Evolutionary conservation across 2,329 filamentous ascomycete genomes (phyloP).

Genomic region (Diaporthe aspalathi): DNA sequence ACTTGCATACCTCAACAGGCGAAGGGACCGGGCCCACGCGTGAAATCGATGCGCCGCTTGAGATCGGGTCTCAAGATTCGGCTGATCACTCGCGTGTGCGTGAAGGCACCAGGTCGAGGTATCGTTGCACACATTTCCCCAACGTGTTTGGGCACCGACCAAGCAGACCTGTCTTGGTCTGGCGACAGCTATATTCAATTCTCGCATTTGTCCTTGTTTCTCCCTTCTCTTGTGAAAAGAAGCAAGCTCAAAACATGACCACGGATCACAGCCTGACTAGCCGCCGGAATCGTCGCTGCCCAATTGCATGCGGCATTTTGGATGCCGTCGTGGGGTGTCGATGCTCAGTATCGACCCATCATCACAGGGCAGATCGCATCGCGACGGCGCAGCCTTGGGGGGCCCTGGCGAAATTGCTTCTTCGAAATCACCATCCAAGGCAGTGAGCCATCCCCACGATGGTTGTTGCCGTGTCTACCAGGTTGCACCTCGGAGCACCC

Average conservation of each 20-base stretch:
- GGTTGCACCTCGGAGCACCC: conserved; percentile 14
- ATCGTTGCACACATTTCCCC: too few relatives aligned
- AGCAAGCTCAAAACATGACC: neutral
- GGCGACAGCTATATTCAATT: neutral
- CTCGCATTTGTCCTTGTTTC: neutral
- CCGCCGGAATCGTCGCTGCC: conserved; percentile 2
- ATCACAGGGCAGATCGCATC: conserved; percentile 1
- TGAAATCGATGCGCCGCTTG: neutral
- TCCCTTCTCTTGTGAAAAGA: neutral
- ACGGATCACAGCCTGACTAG: neutral
- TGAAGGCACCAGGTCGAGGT: neutral
- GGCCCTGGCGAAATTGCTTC: neutral
- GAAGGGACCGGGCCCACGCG: neutral
- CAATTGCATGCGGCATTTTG: conserved; percentile 1
- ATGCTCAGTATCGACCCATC: neutral
- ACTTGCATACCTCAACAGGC: too few relatives aligned
- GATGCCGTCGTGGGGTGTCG: neutral
- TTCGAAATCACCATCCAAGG: neutral
- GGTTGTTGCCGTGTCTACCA: conserved; percentile 8
- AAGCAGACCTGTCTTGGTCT: neutral
- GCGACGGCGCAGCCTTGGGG: neutral
- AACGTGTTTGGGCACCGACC: conserved; percentile 13
- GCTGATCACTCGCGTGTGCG: neutral
- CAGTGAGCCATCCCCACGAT: conserved; percentile 2
- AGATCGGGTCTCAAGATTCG: neutral